phyloP scores from a whole-genome alignment of 768 basidiomycete genomes.

The Suillus clintonianus region DNA sequence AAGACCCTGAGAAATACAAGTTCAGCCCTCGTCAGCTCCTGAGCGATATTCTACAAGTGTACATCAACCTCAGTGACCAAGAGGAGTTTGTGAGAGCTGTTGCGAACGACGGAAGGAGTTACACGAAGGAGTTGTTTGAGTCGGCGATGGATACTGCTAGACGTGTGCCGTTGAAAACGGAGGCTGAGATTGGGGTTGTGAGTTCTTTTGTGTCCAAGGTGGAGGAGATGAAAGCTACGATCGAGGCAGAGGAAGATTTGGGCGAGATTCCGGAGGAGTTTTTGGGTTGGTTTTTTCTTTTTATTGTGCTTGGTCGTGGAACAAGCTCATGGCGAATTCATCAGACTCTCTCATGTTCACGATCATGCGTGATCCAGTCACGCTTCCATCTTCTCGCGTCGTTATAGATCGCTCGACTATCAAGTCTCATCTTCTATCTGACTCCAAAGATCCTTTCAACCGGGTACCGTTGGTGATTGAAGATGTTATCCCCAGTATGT shows the following conservation, averaged over 20 bases:
- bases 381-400: slow-evolving; percentile 77
- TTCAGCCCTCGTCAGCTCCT: slow-evolving; percentile 85
- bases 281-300: slow-evolving; percentile 58
- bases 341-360: slow-evolving; percentile 88
- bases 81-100: slow-evolving; percentile 81
- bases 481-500: slow-evolving; percentile 75
- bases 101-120: slow-evolving; percentile 93
- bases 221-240: slow-evolving; percentile 74
- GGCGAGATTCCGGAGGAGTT: slow-evolving; percentile 96
- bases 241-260: slow-evolving; percentile 89
- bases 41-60: slow-evolving; percentile 86
- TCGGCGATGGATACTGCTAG: slow-evolving; percentile 68
- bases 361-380: slow-evolving; percentile 94
- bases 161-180: slow-evolving; percentile 67
- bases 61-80: slow-evolving; percentile 82
- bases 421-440: slow-evolving; percentile 91
- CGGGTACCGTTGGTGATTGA: slow-evolving; percentile 78
- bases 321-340: background rate
- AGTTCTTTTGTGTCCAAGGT: slow-evolving; percentile 75
- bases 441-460: slow-evolving; percentile 95
- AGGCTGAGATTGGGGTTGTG: slow-evolving; percentile 72
- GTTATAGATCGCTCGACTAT: slow-evolving; percentile 90
- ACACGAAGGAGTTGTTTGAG: slow-evolving; percentile 81
- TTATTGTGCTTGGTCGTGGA: background rate
- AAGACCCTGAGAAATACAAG: slow-evolving; percentile 83